Conservation (phyloP, 2,329 filamentous ascomycete species). For the Endocalyx cinctus region DNA sequence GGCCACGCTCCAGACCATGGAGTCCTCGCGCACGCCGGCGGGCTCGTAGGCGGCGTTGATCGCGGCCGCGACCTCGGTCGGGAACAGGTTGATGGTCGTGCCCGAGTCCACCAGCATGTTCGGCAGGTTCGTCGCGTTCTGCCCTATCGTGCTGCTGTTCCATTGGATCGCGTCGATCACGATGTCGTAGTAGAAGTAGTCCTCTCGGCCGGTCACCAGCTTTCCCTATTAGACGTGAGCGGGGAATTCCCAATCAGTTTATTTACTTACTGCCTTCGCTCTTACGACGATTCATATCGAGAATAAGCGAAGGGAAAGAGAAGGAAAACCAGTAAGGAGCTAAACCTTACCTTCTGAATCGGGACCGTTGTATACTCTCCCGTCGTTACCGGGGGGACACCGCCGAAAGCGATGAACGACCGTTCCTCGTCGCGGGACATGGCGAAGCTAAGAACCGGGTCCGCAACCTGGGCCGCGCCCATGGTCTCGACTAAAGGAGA, state of each 20-base stretch:
- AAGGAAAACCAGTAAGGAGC: neutral
- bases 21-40: slow-evolving; percentile 15
- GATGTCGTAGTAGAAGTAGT: slow-evolving; percentile 27
- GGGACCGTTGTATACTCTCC: slow-evolving; percentile 22
- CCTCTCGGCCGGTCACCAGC: slow-evolving; percentile 10
- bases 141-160: slow-evolving; percentile 15
- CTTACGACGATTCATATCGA: neutral
- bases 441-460: slow-evolving; percentile 25
- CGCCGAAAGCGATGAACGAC: slow-evolving; percentile 28
- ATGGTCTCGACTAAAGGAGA: slow-evolving; percentile 25
- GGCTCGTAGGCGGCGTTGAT: slow-evolving; percentile 27
- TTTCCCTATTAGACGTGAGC: too few species aligned
- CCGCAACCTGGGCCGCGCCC: slow-evolving; percentile 13
- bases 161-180: slow-evolving; percentile 15
- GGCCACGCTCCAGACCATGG: slow-evolving; percentile 17
- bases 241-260: too few species aligned
- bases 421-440: slow-evolving; percentile 26
- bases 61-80: slow-evolving; percentile 19
- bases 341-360: slow-evolving; percentile 21
- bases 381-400: slow-evolving; percentile 25
- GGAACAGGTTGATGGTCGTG: slow-evolving; percentile 28
- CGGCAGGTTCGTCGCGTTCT: slow-evolving; percentile 14
- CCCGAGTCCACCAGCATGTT: slow-evolving; percentile 28
- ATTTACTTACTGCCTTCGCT: too few species aligned
- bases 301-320: neutral